phyloP scores from a whole-genome alignment of 1,139 yeast genomes.

The Pichia sp. region DNA sequence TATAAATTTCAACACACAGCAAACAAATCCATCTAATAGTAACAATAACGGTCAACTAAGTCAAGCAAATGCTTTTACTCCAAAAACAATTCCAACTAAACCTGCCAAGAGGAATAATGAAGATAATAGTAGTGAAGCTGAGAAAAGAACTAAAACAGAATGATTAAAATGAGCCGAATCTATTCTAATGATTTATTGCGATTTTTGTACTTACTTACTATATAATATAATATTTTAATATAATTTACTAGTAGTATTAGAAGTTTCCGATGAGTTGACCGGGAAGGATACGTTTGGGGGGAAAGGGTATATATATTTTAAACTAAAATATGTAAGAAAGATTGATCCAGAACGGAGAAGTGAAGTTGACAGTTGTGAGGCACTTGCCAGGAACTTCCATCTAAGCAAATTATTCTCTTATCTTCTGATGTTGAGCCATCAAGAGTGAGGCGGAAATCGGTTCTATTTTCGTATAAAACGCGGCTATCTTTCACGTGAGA shows the following conservation, averaged over 20 bases:
- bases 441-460: constrained; percentile 24
- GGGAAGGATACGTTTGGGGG: too few species aligned
- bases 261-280: too few species aligned
- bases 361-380: constrained; percentile 5
- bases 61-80: background rate
- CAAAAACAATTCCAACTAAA: constrained; percentile 11
- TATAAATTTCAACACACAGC: too few species aligned
- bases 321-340: constrained; percentile 7
- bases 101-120: constrained; percentile 19
- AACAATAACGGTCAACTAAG: too few species aligned
- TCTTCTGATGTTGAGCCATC: constrained; percentile 7
- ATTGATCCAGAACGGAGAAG: constrained; percentile 9
- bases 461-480: constrained; percentile 35
- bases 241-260: too few species aligned
- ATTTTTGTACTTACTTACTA: too few species aligned
- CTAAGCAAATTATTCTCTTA: constrained; percentile 38
- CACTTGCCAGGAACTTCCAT: constrained; percentile 32
- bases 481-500: constrained; percentile 40
- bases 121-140: constrained; percentile 11
- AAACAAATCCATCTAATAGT: too few species aligned
- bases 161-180: too few species aligned
- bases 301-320: too few species aligned
- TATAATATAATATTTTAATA: too few species aligned
- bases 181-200: too few species aligned
- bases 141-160: constrained; percentile 21